phyloP scores from a whole-genome alignment of 805 yeast species.

The Candida bentonensis region DNA sequence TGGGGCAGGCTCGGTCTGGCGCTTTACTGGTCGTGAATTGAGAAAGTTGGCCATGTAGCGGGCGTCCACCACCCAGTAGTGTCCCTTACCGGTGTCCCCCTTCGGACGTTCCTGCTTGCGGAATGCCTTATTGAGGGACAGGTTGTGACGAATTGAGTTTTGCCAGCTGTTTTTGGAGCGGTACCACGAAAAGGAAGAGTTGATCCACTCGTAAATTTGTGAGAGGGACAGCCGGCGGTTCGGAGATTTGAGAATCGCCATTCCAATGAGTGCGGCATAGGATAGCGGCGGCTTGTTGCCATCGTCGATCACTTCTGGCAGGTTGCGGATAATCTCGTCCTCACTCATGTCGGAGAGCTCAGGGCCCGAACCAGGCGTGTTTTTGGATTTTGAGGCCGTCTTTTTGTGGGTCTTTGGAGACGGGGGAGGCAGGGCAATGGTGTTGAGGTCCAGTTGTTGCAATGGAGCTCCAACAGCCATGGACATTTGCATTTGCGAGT shows the following conservation, averaged over 20 bases:
- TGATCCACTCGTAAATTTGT: slow-evolving; percentile 87
- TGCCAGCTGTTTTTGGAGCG: slow-evolving; percentile 93
- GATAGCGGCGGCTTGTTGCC: slow-evolving; percentile 83
- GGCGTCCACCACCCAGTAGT: slow-evolving; percentile 82
- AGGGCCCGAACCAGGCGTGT: neutral
- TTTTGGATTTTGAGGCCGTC: neutral
- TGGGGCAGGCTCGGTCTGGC: neutral
- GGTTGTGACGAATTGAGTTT: slow-evolving; percentile 87
- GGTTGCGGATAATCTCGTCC: slow-evolving; percentile 5
- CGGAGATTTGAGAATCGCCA: slow-evolving; percentile 79
- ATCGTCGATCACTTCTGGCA: slow-evolving; percentile 35
- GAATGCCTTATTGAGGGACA: slow-evolving; percentile 87
- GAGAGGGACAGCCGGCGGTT: slow-evolving; percentile 57
- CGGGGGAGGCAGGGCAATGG: neutral
- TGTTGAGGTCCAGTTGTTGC: neutral
- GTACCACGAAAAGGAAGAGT: slow-evolving; percentile 72
- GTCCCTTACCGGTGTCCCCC: slow-evolving; percentile 43
- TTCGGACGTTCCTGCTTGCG: slow-evolving; percentile 81
- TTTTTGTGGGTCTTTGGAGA: neutral
- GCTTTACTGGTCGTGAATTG: slow-evolving; percentile 24
- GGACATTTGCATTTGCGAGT: neutral
- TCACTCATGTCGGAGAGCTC: neutral
- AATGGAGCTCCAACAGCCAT: neutral
- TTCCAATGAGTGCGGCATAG: slow-evolving; percentile 84
- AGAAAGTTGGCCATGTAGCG: slow-evolving; percentile 74